Evolutionary conservation across 2,329 filamentous ascomycete genomes (phyloP).

Genomic region (Alternaria dauci): DNA sequence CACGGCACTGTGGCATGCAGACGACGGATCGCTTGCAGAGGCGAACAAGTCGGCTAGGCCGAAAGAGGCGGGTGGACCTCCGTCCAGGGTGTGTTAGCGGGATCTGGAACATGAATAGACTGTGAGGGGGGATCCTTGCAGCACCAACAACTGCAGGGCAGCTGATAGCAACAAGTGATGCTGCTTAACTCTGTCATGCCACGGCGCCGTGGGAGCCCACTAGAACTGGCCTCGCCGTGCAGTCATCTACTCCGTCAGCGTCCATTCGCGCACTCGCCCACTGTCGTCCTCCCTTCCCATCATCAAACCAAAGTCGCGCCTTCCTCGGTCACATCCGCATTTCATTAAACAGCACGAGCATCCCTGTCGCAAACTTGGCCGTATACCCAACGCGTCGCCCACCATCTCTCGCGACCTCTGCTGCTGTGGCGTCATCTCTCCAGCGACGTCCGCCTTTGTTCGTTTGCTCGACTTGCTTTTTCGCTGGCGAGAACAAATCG

Average conservation of each 20-base stretch:
- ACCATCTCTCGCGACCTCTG: background rate
- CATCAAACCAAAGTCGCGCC: slow-evolving; percentile 3
- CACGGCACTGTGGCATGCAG: background rate
- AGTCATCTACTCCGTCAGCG: background rate
- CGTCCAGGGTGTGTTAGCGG: slow-evolving; percentile 7
- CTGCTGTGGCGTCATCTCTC: background rate
- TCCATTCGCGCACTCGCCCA: background rate
- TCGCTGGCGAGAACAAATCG: slow-evolving; percentile 12
- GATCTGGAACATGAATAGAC: slow-evolving; percentile 24
- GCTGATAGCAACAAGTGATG: slow-evolving; percentile 13
- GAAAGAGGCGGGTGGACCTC: background rate
- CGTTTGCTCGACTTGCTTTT: slow-evolving; percentile 12
- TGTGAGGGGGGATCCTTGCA: slow-evolving; percentile 15
- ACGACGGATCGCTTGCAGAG: slow-evolving; percentile 5
- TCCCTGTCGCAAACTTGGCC: slow-evolving; percentile 12
- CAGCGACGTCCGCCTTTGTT: slow-evolving; percentile 2
- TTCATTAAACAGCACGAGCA: slow-evolving; percentile 16
- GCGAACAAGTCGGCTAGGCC: background rate
- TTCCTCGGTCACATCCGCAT: slow-evolving; percentile 16
- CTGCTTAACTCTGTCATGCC: slow-evolving; percentile 11
- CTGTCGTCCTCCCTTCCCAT: background rate
- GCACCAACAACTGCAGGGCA: slow-evolving; percentile 16
- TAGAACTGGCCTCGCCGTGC: background rate
- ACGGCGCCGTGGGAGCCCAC: background rate
- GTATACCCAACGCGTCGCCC: slow-evolving; percentile 11